phyloP scores from a whole-genome alignment of 1,139 yeast species.

The Lodderomyces pseudojiufengensis region DNA sequence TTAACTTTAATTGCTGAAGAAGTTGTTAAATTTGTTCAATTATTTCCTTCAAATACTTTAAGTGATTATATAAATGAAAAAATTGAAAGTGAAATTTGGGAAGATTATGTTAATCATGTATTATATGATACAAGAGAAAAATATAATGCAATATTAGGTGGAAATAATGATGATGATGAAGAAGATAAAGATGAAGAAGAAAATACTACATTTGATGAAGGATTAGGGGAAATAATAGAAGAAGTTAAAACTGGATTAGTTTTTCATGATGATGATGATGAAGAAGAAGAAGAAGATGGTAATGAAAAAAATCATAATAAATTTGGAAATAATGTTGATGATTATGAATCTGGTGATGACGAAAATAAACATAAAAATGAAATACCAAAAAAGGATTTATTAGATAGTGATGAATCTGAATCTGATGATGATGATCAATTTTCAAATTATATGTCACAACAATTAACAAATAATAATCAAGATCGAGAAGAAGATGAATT shows the following conservation, averaged over 20 bases:
- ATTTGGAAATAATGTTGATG: slow-evolving; percentile 13
- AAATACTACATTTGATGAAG: slow-evolving; percentile 48
- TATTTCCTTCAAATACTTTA: slow-evolving; percentile 60
- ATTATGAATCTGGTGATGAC: slow-evolving; percentile 21
- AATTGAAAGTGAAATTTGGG: slow-evolving; percentile 69
- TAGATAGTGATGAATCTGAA: slow-evolving; percentile 25
- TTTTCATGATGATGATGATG: slow-evolving; percentile 32
- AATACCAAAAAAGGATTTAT: slow-evolving; percentile 9
- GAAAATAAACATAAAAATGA: slow-evolving; percentile 10
- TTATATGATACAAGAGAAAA: slow-evolving; percentile 88
- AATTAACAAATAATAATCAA: slow-evolving; percentile 48
- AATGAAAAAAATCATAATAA: not conserved
- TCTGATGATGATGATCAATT: slow-evolving; percentile 44
- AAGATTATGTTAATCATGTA: slow-evolving; percentile 76
- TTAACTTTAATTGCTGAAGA: slow-evolving; percentile 94
- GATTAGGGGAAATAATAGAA: slow-evolving; percentile 40
- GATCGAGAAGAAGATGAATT: slow-evolving; percentile 11
- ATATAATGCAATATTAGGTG: slow-evolving; percentile 89
- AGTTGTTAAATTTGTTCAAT: slow-evolving; percentile 86
- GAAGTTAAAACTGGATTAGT: slow-evolving; percentile 36
- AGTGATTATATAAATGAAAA: slow-evolving; percentile 59
- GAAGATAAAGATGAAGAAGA: slow-evolving; percentile 35
- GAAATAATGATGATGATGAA: slow-evolving; percentile 33
- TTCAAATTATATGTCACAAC: slow-evolving; percentile 81
- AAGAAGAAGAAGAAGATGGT: slow-evolving; percentile 1